Conservation (phyloP, 192 early-diverging fungal species). For the Coemansia sp. region DNA sequence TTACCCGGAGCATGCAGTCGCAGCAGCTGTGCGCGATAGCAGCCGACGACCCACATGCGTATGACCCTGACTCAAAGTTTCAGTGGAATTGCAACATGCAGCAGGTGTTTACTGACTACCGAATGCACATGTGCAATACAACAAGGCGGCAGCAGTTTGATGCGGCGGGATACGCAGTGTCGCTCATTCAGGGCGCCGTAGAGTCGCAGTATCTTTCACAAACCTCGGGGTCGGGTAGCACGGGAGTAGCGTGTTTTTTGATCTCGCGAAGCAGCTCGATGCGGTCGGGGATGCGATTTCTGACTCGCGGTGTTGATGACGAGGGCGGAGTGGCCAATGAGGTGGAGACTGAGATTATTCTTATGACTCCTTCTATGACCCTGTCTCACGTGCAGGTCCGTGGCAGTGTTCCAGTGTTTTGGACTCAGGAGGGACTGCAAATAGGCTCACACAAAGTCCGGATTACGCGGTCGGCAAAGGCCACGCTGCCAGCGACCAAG, state of each 20-base stretch:
- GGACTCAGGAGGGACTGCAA: conserved; percentile 93
- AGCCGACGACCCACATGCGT: conserved; percentile 40
- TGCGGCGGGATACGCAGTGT: conserved; percentile 68
- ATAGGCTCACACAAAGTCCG: conserved; percentile 80
- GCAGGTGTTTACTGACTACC: conserved; percentile 73
- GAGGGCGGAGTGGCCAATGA: conserved; percentile 97
- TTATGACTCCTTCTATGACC: conserved; percentile 57
- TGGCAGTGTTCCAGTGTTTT: conserved; percentile 91
- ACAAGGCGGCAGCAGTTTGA: conserved; percentile 69
- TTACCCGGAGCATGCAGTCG: conserved; percentile 77
- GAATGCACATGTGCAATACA: conserved; percentile 67
- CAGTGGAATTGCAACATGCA: conserved; percentile 92
- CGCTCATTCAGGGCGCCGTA: conserved; percentile 50
- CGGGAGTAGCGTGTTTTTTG: conserved; percentile 22
- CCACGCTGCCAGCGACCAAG: conserved; percentile 79
- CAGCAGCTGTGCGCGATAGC: conserved; percentile 53
- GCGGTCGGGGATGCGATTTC: conserved; percentile 84
- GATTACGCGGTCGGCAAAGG: conserved; percentile 75
- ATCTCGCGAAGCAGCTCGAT: conserved; percentile 52
- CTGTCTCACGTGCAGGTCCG: conserved; percentile 83
- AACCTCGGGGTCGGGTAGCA: neutral
- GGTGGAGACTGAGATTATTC: conserved; percentile 92
- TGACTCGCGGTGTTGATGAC: conserved; percentile 95
- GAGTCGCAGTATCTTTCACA: conserved; percentile 24
- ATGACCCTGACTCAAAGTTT: conserved; percentile 67